Base-by-base conservation (phyloP, 2,329 filamentous ascomycete species). In the Macrophomina pseudophaseolina region DNA sequence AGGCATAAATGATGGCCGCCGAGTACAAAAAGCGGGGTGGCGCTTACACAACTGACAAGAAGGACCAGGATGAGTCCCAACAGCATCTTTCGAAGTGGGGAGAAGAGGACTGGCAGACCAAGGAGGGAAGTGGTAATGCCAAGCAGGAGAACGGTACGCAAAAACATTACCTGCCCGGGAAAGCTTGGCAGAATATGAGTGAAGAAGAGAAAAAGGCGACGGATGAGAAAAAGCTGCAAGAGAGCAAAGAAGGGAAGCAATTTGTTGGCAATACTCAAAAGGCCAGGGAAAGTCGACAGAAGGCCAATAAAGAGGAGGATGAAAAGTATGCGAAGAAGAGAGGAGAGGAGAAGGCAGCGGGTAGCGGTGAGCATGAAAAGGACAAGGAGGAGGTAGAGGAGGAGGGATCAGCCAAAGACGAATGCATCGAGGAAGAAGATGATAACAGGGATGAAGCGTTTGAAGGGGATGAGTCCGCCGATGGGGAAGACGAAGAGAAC, bases 61-160 rank as follows among this genome's bases (percentile, higher is more conserved):
- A 78, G 52, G 73, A 75, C n/a, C 76, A 82, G 66, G 78, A 81
- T 67, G 74, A 81, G 30, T 77, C 76, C 4, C 81, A 83, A 64
- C 78, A 81, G 71, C 73, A 82, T 56, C 74, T 84, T 1, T 75
- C 77, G 5, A 75, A 82, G 18, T 84, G 82, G 82, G 76, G 73
- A 0, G 74, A 82, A n/a, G 82, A 84, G 64, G 79, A 84, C 5
- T 83, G 81, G 81, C 81, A 83, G 74, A 83, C 81, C 0, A 83
- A 83, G 66, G 81, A 84, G 54, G 81, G 81, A 0, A 76, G 74
- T 6, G 81, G 78, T 0, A 73, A 78, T n/a, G 81, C 82, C 1
- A 81, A 80, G 66, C 71, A 82, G 60, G 75, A 75, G 2, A 80
- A 83, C 68, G 81, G 80, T 1, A 80, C 78, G 1, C 72, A 80